These are phyloP conservation scores for Pestalotiopsis sp. DNA, from an alignment of 2,329 filamentous ascomycete genomes.

Conservation along the genomic window DNA sequence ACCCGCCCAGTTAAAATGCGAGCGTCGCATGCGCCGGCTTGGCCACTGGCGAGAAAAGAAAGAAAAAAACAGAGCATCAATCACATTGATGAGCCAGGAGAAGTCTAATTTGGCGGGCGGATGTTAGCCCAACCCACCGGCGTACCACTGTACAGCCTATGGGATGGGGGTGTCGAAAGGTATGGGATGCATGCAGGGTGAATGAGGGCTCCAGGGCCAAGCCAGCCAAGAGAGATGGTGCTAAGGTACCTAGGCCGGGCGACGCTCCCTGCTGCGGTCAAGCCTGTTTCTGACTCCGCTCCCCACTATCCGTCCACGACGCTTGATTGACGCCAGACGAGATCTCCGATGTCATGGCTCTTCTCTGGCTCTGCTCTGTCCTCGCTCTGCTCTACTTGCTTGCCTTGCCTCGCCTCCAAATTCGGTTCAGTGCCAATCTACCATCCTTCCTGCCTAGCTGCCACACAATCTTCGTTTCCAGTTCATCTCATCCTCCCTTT, in stretches of 20 bases:
- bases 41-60: not conserved
- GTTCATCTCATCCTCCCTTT: not conserved
- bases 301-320: conserved; percentile 6
- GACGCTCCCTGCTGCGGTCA: conserved; percentile 8
- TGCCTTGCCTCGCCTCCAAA: not conserved
- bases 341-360: conserved; percentile 7
- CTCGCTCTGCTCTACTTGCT: not conserved
- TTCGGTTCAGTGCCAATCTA: not conserved
- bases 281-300: conserved; percentile 12
- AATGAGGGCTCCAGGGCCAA: not conserved
- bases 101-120: not conserved
- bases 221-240: not conserved
- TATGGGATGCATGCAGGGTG: conserved; percentile 6
- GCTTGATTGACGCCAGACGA: not conserved
- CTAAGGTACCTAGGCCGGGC: not conserved
- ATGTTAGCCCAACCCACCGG: not conserved
- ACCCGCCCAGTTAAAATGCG: not conserved
- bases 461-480: not conserved
- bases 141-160: not conserved
- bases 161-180: not conserved
- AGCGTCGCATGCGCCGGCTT: not conserved
- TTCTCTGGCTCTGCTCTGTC: not conserved
- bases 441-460: not conserved
- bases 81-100: not conserved
- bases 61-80: not conserved